Evolutionary conservation across 2,329 filamentous ascomycete species (phyloP).

Genomic region (Amauroascus verrucosus): DNA sequence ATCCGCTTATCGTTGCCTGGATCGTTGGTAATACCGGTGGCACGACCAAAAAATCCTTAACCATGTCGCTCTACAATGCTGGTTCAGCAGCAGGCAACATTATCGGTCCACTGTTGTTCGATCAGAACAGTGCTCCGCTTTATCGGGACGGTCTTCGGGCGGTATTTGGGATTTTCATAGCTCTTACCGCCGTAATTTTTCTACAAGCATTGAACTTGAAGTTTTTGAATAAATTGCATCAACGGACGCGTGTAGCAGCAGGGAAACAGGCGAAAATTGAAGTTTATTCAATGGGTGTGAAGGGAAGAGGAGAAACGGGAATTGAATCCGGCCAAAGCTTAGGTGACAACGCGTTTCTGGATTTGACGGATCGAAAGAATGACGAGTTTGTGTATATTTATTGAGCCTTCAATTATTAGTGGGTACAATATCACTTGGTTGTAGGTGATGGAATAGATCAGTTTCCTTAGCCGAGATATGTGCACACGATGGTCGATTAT

Average conservation of each 20-base stretch:
- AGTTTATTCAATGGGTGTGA: constrained; percentile 51
- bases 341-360: constrained; percentile 44
- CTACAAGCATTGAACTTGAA: constrained; percentile 48
- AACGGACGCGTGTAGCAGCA: constrained; percentile 44
- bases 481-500: too few relatives aligned
- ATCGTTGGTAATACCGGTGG: constrained; percentile 59
- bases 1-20: constrained; percentile 58
- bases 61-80: constrained; percentile 55
- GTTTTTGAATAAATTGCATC: constrained; percentile 46
- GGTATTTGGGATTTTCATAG: constrained; percentile 39
- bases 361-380: constrained; percentile 56
- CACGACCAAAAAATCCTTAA: constrained; percentile 55
- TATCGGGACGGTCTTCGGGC: constrained; percentile 50
- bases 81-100: constrained; percentile 56
- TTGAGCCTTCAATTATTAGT: too few relatives aligned
- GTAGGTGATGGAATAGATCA: too few relatives aligned
- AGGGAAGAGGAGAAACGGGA: constrained; percentile 23
- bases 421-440: too few relatives aligned
- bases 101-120: constrained; percentile 55
- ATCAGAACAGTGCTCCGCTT: constrained; percentile 45
- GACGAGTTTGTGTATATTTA: constrained; percentile 59
- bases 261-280: constrained; percentile 52
- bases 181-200: constrained; percentile 43
- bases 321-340: constrained; percentile 13
- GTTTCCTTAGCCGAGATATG: too few relatives aligned